Percentiles rank a stretch among this genome's conserved stretches.
Conservation (phyloP, 495 filamentous ascomycete genomes). For the Neurospora sp. region DNA sequence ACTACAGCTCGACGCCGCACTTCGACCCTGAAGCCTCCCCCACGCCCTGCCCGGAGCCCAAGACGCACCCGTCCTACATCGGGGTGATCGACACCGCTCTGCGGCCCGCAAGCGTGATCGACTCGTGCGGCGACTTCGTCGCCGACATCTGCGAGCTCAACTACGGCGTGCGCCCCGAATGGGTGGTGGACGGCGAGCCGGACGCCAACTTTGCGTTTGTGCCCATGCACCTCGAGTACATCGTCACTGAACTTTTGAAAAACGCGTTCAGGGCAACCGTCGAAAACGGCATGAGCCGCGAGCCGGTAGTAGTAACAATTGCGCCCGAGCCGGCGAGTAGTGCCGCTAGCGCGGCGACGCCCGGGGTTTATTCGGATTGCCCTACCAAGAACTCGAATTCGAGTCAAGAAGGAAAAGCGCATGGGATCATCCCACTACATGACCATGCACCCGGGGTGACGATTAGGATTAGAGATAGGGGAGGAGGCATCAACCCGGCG, state of each 20-base stretch:
- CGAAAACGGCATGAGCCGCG: conserved; percentile 65
- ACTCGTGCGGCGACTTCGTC: conserved; percentile 77
- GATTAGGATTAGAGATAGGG: conserved; percentile 89
- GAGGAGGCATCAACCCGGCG: conserved; percentile 79
- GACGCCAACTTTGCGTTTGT: conserved; percentile 81
- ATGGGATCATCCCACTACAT: conserved; percentile 42
- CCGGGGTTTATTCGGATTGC: background rate
- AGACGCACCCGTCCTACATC: conserved; percentile 57
- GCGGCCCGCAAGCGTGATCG: conserved; percentile 68
- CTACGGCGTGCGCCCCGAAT: conserved; percentile 77
- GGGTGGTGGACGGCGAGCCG: conserved; percentile 73
- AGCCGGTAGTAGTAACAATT: conserved; percentile 85
- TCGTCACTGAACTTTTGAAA: conserved; percentile 90
- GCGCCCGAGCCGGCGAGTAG: conserved; percentile 66
- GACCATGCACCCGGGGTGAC: conserved; percentile 75
- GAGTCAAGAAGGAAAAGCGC: background rate
- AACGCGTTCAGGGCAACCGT: conserved; percentile 92
- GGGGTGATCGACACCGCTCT: conserved; percentile 95
- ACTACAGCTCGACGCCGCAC: conserved; percentile 70
- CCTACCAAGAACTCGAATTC: background rate
- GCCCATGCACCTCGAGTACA: conserved; percentile 93
- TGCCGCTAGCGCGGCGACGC: conserved; percentile 34
- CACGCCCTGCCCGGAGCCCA: conserved; percentile 32
- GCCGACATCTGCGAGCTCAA: conserved; percentile 93
- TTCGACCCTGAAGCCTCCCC: conserved; percentile 35